A percentile compares a stretch with the other conserved stretches of the same genome.
phyloP scores from a whole-genome alignment of 352 stramenopile genomes.

The Phytophthora palmivora region DNA sequence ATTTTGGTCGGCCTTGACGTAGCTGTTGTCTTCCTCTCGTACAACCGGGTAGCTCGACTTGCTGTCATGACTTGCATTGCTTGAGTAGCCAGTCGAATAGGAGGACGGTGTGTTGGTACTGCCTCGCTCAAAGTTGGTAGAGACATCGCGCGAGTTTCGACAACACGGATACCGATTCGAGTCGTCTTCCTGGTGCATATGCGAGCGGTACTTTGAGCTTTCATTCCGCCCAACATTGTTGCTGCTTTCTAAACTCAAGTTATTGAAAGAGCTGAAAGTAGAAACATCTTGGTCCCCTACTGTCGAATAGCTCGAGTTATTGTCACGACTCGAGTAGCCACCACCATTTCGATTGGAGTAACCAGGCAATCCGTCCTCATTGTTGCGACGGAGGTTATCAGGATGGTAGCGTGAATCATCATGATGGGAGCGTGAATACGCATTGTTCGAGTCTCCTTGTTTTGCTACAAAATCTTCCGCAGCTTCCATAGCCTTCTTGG shows the following conservation, averaged over 20 bases:
- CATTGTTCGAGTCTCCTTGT: constrained; percentile 4
- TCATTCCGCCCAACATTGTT: not conserved
- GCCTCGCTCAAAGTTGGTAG: no score
- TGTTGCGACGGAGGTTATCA: not conserved
- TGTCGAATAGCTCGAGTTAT: constrained; percentile 4
- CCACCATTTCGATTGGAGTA: not conserved
- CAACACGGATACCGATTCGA: no score
- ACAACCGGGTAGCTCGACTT: no score
- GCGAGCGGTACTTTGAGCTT: no score
- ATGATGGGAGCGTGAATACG: not conserved
- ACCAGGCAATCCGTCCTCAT: not conserved
- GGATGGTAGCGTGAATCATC: not conserved
- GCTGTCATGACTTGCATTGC: no score
- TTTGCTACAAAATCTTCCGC: constrained; percentile 22
- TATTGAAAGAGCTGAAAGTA: constrained; percentile 5
- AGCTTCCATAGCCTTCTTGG: constrained; percentile 17
- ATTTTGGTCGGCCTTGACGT: no score
- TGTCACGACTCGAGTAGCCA: constrained; percentile 3
- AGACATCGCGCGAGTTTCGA: no score
- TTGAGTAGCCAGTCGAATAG: no score
- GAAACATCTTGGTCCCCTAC: constrained; percentile 1
- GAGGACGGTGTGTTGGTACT: no score
- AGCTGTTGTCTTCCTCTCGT: no score
- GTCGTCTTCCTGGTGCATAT: no score
- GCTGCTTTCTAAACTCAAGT: not conserved